Base-by-base conservation (phyloP, 768 basidiomycete species). In the Brasilioporus rufonigricans region DNA sequence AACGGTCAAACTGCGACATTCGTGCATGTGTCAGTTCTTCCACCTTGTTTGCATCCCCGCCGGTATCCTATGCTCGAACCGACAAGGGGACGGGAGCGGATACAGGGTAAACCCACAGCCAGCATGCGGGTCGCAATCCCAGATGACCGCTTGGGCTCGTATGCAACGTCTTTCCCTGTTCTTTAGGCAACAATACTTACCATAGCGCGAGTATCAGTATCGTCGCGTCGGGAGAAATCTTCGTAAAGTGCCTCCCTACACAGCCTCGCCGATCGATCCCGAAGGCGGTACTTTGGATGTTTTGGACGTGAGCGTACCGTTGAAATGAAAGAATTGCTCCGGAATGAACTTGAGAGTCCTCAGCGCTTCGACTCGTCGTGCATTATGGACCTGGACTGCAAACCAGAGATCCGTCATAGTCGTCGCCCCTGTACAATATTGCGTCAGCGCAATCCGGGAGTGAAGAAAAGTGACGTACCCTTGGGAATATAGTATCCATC, bases 261-360 rank as follows among this genome's bases (percentile, higher is more conserved):
- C 66, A 64, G 19, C 44, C 52, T 18, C 66, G 57, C 31, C 64
- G 55, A 29, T 67, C 64, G 24, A 60, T 62, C 14, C 64, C 64
- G 7, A 64, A 68, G 12, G 47, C 64, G 16, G 61, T 53, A 19
- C 44, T 24, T 27, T 46, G 39, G 9, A 59, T 50, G n/a, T 49
- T 52, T 64, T 60, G 10, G 40, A 44, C 10, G 52, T 62, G 33
- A 62, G 53, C 6, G 50, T 56, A 1, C 58, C 64, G 21, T 65
- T 48, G 2, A 39, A 4, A 35, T 74, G 69, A 11, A 76, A 48
- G 50, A 77, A 76, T 27, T 57, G 57, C 46, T 59, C 57, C 5
- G 76, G 76, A 13, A 55, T 52, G 59, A 76, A 77, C 31, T 60
- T 61, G 13, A 72, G 72, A 7, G 76, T 70, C 2, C 68, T 65